phyloP scores from a whole-genome alignment of 2,329 filamentous ascomycete species.

The Parafenestella ontariensis region DNA sequence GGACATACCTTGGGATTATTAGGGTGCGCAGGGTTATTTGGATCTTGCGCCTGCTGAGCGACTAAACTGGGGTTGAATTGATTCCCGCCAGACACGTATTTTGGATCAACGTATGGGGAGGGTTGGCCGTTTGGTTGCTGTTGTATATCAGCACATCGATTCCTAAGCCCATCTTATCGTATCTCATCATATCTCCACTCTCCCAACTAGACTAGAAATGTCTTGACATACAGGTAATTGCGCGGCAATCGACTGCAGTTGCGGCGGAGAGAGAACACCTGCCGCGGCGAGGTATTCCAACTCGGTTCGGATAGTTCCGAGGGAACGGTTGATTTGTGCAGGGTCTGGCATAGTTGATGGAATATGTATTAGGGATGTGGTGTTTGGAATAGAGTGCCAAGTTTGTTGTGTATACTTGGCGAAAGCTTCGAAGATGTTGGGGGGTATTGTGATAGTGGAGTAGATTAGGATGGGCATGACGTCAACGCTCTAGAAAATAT shows the following conservation, averaged over 20 bases:
- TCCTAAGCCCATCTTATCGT: too few species aligned
- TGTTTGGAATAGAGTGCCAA: neutral
- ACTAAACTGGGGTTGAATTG: slow-evolving; percentile 26
- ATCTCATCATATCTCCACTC: neutral
- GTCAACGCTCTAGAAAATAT: neutral
- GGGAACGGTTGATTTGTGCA: slow-evolving; percentile 23
- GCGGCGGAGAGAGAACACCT: slow-evolving; percentile 22
- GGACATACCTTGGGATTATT: slow-evolving; percentile 22
- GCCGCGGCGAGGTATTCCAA: slow-evolving; percentile 24
- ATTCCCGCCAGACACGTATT: slow-evolving; percentile 18
- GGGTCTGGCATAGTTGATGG: slow-evolving; percentile 17
- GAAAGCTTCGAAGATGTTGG: neutral
- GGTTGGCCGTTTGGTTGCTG: slow-evolving; percentile 25
- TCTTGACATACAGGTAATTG: slow-evolving; percentile 20
- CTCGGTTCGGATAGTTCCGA: slow-evolving; percentile 22
- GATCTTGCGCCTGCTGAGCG: slow-evolving; percentile 29
- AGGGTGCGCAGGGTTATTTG: slow-evolving; percentile 25
- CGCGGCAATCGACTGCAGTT: slow-evolving; percentile 25
- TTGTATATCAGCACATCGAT: neutral
- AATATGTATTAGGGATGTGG: neutral
- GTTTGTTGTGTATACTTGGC: neutral
- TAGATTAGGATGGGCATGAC: neutral
- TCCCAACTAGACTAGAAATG: neutral
- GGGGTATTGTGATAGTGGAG: neutral
- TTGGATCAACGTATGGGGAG: slow-evolving; percentile 22